These are phyloP conservation scores for Lichtheimia ramosa DNA, from an alignment of 371 early-diverging fungal genomes.

Conservation along the genomic window DNA sequence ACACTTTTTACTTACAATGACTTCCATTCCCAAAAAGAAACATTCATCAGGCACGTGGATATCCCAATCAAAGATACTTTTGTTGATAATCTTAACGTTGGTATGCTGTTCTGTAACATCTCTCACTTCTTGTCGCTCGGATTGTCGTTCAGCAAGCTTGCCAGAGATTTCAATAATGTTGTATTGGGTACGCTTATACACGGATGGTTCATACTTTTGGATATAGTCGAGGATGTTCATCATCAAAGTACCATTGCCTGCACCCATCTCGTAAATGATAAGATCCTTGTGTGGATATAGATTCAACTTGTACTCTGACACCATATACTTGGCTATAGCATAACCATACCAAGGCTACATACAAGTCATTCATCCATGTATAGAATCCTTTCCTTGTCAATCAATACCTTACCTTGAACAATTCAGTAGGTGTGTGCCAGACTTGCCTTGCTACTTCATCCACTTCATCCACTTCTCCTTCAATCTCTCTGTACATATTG, in stretches of 20 bases:
- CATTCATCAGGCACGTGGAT: constrained; percentile 71
- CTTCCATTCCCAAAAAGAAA: constrained; percentile 93
- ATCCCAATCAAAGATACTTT: constrained; percentile 91
- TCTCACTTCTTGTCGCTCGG: constrained; percentile 54
- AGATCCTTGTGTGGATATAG: constrained; percentile 62
- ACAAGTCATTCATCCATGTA: too few relatives aligned
- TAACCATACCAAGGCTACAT: constrained; percentile 86
- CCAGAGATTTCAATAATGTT: constrained; percentile 91
- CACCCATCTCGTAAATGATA: constrained; percentile 94
- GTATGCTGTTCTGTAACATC: constrained; percentile 48
- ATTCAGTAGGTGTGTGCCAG: constrained; percentile 97
- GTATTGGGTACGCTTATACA: constrained; percentile 82
- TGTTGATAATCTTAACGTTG: constrained; percentile 80
- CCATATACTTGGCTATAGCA: constrained; percentile 88
- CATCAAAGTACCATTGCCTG: constrained; percentile 97
- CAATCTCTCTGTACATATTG: constrained; percentile 80
- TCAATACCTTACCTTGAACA: constrained; percentile 76
- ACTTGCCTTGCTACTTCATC: constrained; percentile 79
- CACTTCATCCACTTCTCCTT: constrained; percentile 59
- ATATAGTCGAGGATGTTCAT: constrained; percentile 89
- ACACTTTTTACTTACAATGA: constrained; percentile 63
- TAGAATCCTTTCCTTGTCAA: too few relatives aligned
- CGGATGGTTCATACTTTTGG: constrained; percentile 70
- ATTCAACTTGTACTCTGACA: constrained; percentile 73
- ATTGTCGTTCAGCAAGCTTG: constrained; percentile 74